These are phyloP conservation scores for Cyclaneusma minus DNA, from an alignment of 2,329 filamentous ascomycete species.

Conservation along the genomic window DNA sequence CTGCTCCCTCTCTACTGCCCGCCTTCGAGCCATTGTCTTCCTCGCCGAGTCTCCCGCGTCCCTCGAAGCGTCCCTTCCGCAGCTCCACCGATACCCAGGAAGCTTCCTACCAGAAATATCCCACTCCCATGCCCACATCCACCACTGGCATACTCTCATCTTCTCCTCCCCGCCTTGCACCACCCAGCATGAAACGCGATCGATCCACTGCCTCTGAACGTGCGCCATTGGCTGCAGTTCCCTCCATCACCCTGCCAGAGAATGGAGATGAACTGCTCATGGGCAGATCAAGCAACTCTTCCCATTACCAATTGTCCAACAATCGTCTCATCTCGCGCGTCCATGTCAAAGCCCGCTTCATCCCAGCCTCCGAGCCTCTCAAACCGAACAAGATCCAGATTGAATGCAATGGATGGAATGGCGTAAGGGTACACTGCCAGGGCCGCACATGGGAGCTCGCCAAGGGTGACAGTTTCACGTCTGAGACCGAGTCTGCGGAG, in stretches of 20 bases:
- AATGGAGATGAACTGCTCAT: conserved; percentile 73
- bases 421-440: conserved; percentile 81
- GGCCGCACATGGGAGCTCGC: conserved; percentile 71
- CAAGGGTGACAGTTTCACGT: conserved; percentile 82
- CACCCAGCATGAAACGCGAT: conserved; percentile 39
- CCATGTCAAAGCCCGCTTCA: conserved; percentile 78
- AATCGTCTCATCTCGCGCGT: conserved; percentile 88
- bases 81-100: conserved; percentile 22
- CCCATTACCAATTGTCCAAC: conserved; percentile 84
- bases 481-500: conserved; percentile 72
- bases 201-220: conserved; percentile 54
- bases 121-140: conserved; percentile 85
- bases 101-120: conserved; percentile 45
- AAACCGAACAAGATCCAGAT: conserved; percentile 72
- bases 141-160: conserved; percentile 84
- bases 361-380: conserved; percentile 50
- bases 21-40: conserved; percentile 71
- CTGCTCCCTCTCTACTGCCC: conserved; percentile 55
- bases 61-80: conserved; percentile 50
- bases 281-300: conserved; percentile 88
- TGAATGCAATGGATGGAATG: conserved; percentile 90
- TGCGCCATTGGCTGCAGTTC: conserved; percentile 67
- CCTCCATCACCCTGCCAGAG: conserved; percentile 64
- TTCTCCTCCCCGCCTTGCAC: conserved; percentile 50
- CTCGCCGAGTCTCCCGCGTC: conserved; percentile 55